Evolutionary conservation across 139 green algal species (phyloP), one percentile per base, ranked within the genome.

Genomic region (Chlamydomonas eustigma): DNA sequence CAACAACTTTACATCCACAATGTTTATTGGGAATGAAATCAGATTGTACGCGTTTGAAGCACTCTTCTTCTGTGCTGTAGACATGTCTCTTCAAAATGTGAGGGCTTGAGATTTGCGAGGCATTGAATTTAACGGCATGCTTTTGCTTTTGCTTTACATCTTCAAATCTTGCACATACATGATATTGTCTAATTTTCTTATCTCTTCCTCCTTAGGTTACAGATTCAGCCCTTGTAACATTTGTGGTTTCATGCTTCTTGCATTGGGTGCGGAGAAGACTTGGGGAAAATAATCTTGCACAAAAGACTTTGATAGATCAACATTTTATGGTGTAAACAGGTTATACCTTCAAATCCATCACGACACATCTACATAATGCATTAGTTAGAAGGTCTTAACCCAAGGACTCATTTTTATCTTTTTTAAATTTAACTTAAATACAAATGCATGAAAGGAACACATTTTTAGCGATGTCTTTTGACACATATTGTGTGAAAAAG

Each of bases 1-100:
- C 38, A 51, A 78, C 39, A 73, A 44, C 35, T 90, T 86, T 36
- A 73, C 74, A 28, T 58, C 2, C 2, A 79, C 51, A n/a, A 75
- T 87, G 8, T 84, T 86, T 51, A 37, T 85, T 28, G 85, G 85
- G 35, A 69, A 68, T 44, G 85, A 90, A 71, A 63, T 86, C 36
- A 34, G 80, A 34, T 73, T 86, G 37, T 86, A 76, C 58, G 68
- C 85, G 44, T 89, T 50, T 65, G 84, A 89, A 69, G 84, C 84
- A 30, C 73, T 89, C 37, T 81, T 86, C 51, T 89, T 84, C 81
- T 81, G 77, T 69, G 50, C 78, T 33, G 52, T 86, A 36, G 74
- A 86, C 76, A 74, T 76, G 50, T 4, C 4, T 24, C n/a, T 83
- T 24, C 8, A 32, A 1, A 77, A 64, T 65, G 50, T 79, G 18